phyloP scores from a whole-genome alignment of 2,329 filamentous ascomycete species.

The Sarocladium strictum region DNA sequence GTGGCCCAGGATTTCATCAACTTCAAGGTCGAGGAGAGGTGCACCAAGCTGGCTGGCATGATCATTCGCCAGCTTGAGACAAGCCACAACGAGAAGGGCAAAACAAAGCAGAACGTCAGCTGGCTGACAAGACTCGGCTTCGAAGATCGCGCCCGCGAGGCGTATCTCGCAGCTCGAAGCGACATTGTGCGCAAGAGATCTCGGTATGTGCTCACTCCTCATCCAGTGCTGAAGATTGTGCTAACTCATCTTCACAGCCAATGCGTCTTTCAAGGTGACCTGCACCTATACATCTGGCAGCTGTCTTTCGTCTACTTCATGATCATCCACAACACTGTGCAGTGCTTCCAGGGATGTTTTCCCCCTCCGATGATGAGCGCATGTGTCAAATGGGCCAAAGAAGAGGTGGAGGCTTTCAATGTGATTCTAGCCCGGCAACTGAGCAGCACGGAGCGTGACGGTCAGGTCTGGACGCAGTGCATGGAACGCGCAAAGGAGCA shows the following conservation, averaged over 20 bases:
- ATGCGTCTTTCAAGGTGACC: constrained; percentile 90
- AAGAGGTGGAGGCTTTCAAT: constrained; percentile 89
- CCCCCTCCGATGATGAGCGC: constrained; percentile 83
- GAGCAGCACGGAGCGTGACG: constrained; percentile 74
- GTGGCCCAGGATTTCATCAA: constrained; percentile 90
- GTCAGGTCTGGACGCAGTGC: constrained; percentile 74
- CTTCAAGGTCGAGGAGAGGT: constrained; percentile 83
- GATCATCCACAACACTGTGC: constrained; percentile 87
- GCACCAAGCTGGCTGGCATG: constrained; percentile 67
- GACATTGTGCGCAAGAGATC: constrained; percentile 75
- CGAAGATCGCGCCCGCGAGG: constrained; percentile 81
- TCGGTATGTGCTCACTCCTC: constrained; percentile 49
- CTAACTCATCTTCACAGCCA: constrained; percentile 50
- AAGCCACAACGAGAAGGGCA: constrained; percentile 68
- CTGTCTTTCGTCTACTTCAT: constrained; percentile 94
- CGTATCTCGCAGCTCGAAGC: constrained; percentile 75
- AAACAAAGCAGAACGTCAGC: constrained; percentile 73
- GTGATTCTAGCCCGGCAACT: constrained; percentile 74
- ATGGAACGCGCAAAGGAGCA: constrained; percentile 77
- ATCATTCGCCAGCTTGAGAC: constrained; percentile 73
- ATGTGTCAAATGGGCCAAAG: constrained; percentile 97
- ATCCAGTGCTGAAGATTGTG: not conserved
- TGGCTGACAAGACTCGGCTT: constrained; percentile 86
- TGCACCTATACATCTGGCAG: constrained; percentile 91
- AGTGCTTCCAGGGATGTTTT: constrained; percentile 83